Evolutionary conservation across 495 filamentous ascomycete genomes (phyloP).

Genomic region (Penicillium parvum): DNA sequence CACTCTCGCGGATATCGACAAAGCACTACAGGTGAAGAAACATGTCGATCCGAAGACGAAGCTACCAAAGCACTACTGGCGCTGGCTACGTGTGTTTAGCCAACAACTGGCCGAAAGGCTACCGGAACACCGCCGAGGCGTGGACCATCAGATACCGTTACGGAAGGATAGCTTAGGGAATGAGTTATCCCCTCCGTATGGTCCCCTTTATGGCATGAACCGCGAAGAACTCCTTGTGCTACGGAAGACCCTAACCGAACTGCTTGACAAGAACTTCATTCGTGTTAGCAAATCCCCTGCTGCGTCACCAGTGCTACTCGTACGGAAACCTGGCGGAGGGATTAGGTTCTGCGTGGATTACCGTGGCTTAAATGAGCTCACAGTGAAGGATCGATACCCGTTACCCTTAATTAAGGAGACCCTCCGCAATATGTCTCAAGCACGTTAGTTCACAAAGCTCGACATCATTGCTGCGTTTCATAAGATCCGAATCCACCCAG

Average conservation of each 20-base stretch:
- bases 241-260: not conserved
- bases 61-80: too few relatives aligned
- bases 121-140: too few relatives aligned
- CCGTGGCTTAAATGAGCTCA: constrained; percentile 37
- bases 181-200: too few relatives aligned
- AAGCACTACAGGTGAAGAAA: not conserved
- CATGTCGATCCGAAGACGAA: too few relatives aligned
- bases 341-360: constrained; percentile 46
- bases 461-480: constrained; percentile 41
- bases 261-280: too few relatives aligned
- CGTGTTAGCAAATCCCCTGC: constrained; percentile 24
- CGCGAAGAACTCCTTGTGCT: not conserved
- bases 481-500: constrained; percentile 7
- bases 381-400: constrained; percentile 39
- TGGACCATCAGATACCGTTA: too few relatives aligned
- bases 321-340: constrained; percentile 25
- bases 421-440: too few relatives aligned
- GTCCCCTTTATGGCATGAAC: not conserved
- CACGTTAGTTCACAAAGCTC: constrained; percentile 49
- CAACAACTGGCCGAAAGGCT: too few relatives aligned
- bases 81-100: too few relatives aligned
- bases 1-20: not conserved
- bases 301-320: constrained; percentile 32
- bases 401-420: constrained; percentile 45
- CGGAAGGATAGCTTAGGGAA: too few relatives aligned